Conservation (phyloP, 164 flowering plant genomes). For the Hamamelis virginiana region DNA sequence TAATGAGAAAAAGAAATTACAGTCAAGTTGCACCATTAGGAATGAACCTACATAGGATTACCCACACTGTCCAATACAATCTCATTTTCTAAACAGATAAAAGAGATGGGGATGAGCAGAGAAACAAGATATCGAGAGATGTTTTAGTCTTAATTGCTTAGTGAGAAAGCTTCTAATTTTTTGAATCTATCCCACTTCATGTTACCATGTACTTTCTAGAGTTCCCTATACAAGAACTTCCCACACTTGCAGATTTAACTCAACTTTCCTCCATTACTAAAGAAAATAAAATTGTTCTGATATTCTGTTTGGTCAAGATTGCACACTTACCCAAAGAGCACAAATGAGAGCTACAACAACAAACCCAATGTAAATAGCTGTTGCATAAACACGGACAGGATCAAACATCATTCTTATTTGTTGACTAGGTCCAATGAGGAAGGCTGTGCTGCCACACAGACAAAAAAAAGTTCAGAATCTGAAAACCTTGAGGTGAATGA, state of each 20-base stretch:
- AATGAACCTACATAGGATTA: neutral
- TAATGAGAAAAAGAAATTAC: too few species aligned
- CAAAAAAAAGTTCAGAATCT: conserved; percentile 15
- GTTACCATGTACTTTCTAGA: too few species aligned
- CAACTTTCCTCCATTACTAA: neutral
- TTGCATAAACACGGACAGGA: conserved; percentile 64
- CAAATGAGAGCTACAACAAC: conserved; percentile 72
- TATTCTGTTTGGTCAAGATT: neutral
- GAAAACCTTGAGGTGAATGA: neutral
- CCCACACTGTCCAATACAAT: neutral
- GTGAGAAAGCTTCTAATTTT: too few species aligned
- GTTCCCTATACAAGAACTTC: neutral
- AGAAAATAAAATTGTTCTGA: neutral
- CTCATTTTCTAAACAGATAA: neutral
- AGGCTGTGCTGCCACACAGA: conserved; percentile 77
- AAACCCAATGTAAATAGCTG: conserved; percentile 68
- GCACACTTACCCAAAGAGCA: conserved; percentile 71
- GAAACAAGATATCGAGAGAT: neutral
- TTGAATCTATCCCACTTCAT: neutral
- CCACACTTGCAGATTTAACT: neutral
- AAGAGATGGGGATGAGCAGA: neutral
- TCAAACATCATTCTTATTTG: conserved; percentile 87
- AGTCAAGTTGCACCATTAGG: too few species aligned
- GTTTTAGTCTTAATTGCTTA: neutral
- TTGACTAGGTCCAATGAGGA: conserved; percentile 67